Percentiles rank a stretch among this genome's conserved stretches.
These are phyloP conservation scores for Gastrodia elata DNA, from an alignment of 106 monocot species.

Conservation along the genomic window DNA sequence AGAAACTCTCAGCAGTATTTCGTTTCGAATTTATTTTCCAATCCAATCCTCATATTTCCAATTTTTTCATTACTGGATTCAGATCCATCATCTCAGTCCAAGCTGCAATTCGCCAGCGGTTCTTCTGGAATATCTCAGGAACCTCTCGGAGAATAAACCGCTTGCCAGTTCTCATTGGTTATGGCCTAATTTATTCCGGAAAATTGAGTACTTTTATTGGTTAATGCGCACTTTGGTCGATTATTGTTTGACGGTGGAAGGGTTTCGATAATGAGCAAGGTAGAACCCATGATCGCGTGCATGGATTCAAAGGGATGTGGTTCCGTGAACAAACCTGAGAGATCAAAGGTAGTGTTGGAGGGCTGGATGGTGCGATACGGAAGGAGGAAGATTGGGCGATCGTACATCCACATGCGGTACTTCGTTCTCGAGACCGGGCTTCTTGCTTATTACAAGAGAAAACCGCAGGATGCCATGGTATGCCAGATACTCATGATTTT, in stretches of 20 bases:
- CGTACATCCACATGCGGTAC: conserved; percentile 81
- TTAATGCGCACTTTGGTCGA: background rate
- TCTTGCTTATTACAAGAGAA: conserved; percentile 81
- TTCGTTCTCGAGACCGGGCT: conserved; percentile 66
- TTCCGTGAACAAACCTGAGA: conserved; percentile 10
- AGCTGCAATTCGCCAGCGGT: background rate
- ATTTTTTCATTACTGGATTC: background rate
- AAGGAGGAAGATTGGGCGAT: conserved; percentile 66
- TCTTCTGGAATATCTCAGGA: background rate
- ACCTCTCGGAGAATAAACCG: background rate
- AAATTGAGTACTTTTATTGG: background rate
- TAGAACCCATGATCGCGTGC: background rate
- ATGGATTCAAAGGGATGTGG: background rate
- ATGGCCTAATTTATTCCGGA: too few species aligned
- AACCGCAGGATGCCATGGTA: conserved; percentile 77
- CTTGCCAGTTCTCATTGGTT: background rate
- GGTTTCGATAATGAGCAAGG: background rate
- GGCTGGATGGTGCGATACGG: conserved; percentile 90
- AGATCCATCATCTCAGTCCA: background rate
- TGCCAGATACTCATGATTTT: background rate
- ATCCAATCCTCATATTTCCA: background rate
- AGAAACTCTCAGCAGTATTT: too few species aligned
- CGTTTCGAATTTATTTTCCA: background rate
- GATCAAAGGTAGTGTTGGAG: conserved; percentile 54
- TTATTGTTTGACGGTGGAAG: background rate